Conservation (phyloP, 805 yeast genomes). For the Huiozyma naganishii region DNA sequence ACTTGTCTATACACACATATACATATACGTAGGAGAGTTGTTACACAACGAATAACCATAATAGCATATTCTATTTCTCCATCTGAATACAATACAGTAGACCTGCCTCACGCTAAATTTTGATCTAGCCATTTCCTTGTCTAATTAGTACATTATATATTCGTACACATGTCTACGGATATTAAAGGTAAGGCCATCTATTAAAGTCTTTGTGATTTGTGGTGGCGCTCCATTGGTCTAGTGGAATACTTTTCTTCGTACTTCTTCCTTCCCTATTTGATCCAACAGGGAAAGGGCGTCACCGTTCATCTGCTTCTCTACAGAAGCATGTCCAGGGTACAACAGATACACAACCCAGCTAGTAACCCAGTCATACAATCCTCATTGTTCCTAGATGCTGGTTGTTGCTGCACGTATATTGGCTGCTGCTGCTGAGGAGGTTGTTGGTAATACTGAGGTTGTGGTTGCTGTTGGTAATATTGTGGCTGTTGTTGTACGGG, state of each 20-base stretch:
- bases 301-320: too few relatives aligned
- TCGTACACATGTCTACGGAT: too few relatives aligned
- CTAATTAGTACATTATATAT: too few relatives aligned
- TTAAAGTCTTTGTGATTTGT: too few relatives aligned
- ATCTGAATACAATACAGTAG: background rate
- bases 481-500: slow-evolving; percentile 29
- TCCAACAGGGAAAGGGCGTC: too few relatives aligned
- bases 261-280: too few relatives aligned
- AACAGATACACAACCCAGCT: slow-evolving; percentile 42
- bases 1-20: background rate
- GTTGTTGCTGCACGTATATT: slow-evolving; percentile 38
- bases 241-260: too few relatives aligned
- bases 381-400: slow-evolving; percentile 23
- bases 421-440: slow-evolving; percentile 30
- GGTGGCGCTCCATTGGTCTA: too few relatives aligned
- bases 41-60: background rate
- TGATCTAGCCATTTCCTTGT: too few relatives aligned
- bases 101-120: too few relatives aligned
- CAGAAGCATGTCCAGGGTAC: slow-evolving; percentile 40
- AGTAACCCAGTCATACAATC: slow-evolving; percentile 40
- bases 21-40: background rate
- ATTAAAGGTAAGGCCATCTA: too few relatives aligned
- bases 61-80: background rate
- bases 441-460: slow-evolving; percentile 26
- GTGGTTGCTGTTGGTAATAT: slow-evolving; percentile 33